Evolutionary conservation across 1,284 basidiomycete genomes (phyloP), one percentile per base, ranked within the genome.

Genomic region (Caloboletus firmus): DNA sequence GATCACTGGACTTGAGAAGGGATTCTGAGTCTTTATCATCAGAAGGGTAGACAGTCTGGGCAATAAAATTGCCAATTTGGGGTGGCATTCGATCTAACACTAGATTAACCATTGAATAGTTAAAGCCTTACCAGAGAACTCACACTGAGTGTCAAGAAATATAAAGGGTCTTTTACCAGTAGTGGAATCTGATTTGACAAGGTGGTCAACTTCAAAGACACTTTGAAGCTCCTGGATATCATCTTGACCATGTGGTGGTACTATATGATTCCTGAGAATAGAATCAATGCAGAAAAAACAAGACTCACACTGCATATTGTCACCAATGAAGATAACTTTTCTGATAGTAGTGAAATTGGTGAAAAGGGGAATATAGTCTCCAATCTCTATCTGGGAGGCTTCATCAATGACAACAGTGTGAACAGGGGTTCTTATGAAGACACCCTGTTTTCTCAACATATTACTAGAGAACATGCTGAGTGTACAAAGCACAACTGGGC

Each of bases 31-130:
- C 28, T 49, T 77, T 58, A 24, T 49, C 32, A 55, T 78, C 59
- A 20, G 65, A 55, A 24, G 83, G 71, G 73, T 91, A 91, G 5
- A 91, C 75, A 54, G 74, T 72, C 44, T 77, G 62, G 26, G 87
- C 90, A 45, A 91, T 85, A 50, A 88, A 84, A 7, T 76, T 59
- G n/a, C 88, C 88, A 74, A 90, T 83, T 58, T 87, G 79, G 40
- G 80, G 78, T 52, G 89, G 89, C 87, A 91, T 89, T 3, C 89
- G 82, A 60, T 91, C 89, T 85, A 52, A 52, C 4, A 12, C 8
- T 28, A 31, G 15, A 34, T 68, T 2, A 59, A 37, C 10, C 8
- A 49, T 15, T 39, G 1, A 13, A 35, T 11, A 18, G 0, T n/a
- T 13, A 43, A 44, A 7, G 34, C 5, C 7, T 49, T 26, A 46